Conservation (phyloP, 441 rosid genomes). For the Aquilaria agallochum region DNA sequence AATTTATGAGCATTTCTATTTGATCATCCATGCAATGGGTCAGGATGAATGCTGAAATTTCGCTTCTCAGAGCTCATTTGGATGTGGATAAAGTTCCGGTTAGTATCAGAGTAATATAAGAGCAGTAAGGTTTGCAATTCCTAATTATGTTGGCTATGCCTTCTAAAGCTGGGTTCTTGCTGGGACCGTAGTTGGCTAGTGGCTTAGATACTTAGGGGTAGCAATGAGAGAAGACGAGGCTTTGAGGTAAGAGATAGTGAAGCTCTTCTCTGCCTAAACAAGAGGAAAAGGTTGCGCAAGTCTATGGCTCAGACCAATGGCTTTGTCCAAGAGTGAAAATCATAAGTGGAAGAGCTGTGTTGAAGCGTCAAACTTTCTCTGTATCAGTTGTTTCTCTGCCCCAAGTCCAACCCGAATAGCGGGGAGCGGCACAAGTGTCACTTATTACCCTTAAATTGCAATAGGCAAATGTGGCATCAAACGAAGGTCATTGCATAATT, state of each 20-base stretch:
- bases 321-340: constrained; percentile 84
- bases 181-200: constrained; percentile 39
- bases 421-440: constrained; percentile 1
- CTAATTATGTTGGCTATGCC: background rate
- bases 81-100: background rate
- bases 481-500: no score
- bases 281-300: constrained; percentile 87
- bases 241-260: constrained; percentile 92
- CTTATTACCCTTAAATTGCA: no score
- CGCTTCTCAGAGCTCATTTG: background rate
- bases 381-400: constrained; percentile 48
- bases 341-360: constrained; percentile 75
- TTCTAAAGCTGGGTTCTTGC: constrained; percentile 45
- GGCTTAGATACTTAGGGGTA: constrained; percentile 23
- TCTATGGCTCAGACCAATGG: constrained; percentile 94
- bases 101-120: background rate
- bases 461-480: no score
- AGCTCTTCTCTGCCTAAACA: constrained; percentile 78
- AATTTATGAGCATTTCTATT: no score
- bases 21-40: no score
- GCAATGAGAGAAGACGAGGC: constrained; percentile 39
- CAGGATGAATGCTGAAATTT: no score
- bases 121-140: background rate
- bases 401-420: constrained; percentile 43
- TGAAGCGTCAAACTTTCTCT: constrained; percentile 84